Percentiles rank a stretch among this genome's conserved stretches.
Conservation (phyloP, 2,329 filamentous ascomycete species). For the Pseudogymnoascus destructans region DNA sequence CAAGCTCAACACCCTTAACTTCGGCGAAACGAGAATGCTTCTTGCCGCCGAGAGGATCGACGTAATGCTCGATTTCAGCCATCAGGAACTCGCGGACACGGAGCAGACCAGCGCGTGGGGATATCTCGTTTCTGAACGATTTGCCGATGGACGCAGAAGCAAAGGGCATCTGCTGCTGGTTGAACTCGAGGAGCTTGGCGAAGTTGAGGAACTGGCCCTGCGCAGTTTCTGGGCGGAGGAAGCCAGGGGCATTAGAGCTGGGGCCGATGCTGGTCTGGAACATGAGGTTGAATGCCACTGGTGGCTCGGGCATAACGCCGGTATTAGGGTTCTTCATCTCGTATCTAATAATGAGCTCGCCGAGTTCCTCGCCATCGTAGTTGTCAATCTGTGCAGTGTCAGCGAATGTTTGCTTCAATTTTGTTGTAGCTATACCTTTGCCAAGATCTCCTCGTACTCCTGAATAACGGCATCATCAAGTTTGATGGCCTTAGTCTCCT, state of each 20-base stretch:
- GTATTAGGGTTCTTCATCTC: constrained; percentile 81
- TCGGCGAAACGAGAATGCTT: constrained; percentile 82
- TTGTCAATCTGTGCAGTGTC: constrained; percentile 61
- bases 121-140: constrained; percentile 97
- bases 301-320: constrained; percentile 61
- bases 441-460: constrained; percentile 85
- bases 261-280: constrained; percentile 93
- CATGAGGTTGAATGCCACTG: constrained; percentile 96
- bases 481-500: constrained; percentile 65
- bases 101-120: constrained; percentile 77
- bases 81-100: constrained; percentile 96
- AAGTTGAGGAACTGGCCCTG: constrained; percentile 99
- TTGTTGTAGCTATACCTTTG: constrained; percentile 36
- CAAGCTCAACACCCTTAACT: constrained; percentile 70
- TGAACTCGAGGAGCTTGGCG: constrained; percentile 89
- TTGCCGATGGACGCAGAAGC: constrained; percentile 95
- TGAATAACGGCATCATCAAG: constrained; percentile 74
- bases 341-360: constrained; percentile 78
- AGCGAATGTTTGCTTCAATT: constrained; percentile 10
- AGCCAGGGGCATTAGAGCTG: constrained; percentile 74
- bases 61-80: constrained; percentile 98
- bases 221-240: constrained; percentile 84
- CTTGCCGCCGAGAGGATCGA: constrained; percentile 89
- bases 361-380: constrained; percentile 77
- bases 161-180: constrained; percentile 90